Evolutionary conservation across 495 filamentous ascomycete genomes (phyloP).

Genomic region (Astrocystis sublimbata): DNA sequence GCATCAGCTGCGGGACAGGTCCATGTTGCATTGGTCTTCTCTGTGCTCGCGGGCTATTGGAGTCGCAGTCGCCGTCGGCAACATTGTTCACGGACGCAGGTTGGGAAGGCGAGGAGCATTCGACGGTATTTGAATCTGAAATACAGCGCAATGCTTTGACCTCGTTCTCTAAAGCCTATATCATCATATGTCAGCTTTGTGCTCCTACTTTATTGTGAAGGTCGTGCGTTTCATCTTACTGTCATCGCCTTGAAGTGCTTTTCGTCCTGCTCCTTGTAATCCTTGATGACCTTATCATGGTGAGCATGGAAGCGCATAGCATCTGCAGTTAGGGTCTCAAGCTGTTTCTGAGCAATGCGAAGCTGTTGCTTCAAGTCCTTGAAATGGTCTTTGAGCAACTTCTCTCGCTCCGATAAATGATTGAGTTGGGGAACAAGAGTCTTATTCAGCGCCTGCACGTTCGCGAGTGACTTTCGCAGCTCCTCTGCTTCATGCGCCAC

Average conservation of each 20-base stretch:
- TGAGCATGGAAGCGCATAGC: conserved; percentile 9
- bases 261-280: conserved; percentile 19
- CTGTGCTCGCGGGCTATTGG: not conserved
- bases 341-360: conserved; percentile 3
- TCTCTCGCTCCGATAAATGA: conserved; percentile 5
- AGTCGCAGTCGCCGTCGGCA: conserved; percentile 4
- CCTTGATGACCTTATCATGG: conserved; percentile 12
- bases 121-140: not conserved
- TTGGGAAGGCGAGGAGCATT: not conserved
- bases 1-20: not conserved
- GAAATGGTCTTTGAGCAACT: conserved; percentile 12
- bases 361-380: conserved; percentile 15
- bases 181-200: not conserved
- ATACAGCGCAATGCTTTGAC: conserved; percentile 14
- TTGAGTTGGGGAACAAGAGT: conserved; percentile 5
- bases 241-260: conserved; percentile 15
- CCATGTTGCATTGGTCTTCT: not conserved
- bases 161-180: conserved; percentile 14
- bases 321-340: conserved; percentile 1
- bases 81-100: conserved; percentile 17
- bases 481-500: conserved; percentile 7
- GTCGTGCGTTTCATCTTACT: conserved; percentile 2
- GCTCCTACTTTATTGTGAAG: not conserved
- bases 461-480: conserved; percentile 1
- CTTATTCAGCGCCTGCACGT: conserved; percentile 9